phyloP scores from a whole-genome alignment of 2,329 filamentous ascomycete species.

The Helicocarpus griseus region DNA sequence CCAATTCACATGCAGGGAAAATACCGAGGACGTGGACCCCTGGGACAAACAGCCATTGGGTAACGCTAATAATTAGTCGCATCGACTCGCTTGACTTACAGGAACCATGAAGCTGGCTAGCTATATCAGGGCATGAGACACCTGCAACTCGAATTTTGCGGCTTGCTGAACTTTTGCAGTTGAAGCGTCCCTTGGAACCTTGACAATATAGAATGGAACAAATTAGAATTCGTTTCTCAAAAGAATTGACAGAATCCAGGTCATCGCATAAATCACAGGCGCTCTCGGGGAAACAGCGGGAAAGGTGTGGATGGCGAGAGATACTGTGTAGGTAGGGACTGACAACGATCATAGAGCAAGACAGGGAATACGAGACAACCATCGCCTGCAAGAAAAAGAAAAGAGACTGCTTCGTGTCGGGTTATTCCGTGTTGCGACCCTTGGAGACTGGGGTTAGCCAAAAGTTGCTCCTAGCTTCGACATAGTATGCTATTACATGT shows the following conservation, averaged over 20 bases:
- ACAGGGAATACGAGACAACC: background rate
- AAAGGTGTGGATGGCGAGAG: background rate
- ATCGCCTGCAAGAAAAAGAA: no score
- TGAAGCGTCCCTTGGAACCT: no score
- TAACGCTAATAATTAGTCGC: background rate
- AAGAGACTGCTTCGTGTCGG: no score
- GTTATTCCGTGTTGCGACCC: no score
- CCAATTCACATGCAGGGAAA: background rate
- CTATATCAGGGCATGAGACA: background rate
- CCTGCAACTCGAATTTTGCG: background rate
- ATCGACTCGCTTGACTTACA: background rate
- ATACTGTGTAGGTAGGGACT: background rate
- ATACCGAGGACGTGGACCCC: background rate
- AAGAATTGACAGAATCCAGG: background rate
- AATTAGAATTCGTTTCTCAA: no score
- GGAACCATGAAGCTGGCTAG: background rate
- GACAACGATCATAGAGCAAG: background rate
- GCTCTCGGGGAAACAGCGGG: background rate
- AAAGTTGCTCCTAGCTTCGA: no score
- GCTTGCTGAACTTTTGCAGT: no score
- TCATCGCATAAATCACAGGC: background rate
- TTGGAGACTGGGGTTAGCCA: no score
- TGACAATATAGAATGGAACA: no score
- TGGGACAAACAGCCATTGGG: background rate
- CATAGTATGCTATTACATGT: no score